These are phyloP conservation scores for Penicillium cosmopolitanum DNA, from an alignment of 495 filamentous ascomycete genomes.

Conservation along the genomic window DNA sequence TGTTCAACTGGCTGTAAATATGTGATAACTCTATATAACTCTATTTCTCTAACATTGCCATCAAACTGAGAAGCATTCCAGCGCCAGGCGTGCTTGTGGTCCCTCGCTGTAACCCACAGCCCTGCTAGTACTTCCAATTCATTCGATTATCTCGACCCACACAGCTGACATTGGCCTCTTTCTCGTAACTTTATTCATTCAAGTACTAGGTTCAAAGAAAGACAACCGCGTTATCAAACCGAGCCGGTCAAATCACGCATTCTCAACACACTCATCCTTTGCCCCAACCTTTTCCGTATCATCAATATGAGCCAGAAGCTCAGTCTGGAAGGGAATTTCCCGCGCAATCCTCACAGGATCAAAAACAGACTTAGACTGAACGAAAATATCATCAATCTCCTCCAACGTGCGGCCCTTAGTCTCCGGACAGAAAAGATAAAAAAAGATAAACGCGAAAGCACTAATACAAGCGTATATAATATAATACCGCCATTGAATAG, in stretches of 20 bases:
- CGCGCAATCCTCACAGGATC: conserved; percentile 26
- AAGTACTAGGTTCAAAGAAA: no score
- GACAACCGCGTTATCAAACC: no score
- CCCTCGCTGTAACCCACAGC: no score
- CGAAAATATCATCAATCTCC: conserved; percentile 54
- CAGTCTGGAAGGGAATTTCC: conserved; percentile 26
- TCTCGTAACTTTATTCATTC: no score
- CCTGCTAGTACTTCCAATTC: no score
- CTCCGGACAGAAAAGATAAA: conserved; percentile 49
- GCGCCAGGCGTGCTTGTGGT: no score
- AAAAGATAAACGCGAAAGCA: conserved; percentile 32
- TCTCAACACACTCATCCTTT: conserved; percentile 13
- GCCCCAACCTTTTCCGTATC: conserved; percentile 19
- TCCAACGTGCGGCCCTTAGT: conserved; percentile 51
- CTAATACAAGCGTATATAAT: conserved; percentile 53
- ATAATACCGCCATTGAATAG: conserved; percentile 52
- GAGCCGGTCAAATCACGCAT: not conserved
- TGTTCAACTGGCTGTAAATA: no score
- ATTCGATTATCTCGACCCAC: no score
- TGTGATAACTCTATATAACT: no score
- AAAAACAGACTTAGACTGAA: conserved; percentile 42
- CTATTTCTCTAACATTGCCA: no score
- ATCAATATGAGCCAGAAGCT: conserved; percentile 20
- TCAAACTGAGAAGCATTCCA: no score
- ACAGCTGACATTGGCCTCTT: no score